Percentiles rank a stretch among this genome's conserved stretches.
Conservation (phyloP, 768 basidiomycete species). For the Pulveroboletus sp. region DNA sequence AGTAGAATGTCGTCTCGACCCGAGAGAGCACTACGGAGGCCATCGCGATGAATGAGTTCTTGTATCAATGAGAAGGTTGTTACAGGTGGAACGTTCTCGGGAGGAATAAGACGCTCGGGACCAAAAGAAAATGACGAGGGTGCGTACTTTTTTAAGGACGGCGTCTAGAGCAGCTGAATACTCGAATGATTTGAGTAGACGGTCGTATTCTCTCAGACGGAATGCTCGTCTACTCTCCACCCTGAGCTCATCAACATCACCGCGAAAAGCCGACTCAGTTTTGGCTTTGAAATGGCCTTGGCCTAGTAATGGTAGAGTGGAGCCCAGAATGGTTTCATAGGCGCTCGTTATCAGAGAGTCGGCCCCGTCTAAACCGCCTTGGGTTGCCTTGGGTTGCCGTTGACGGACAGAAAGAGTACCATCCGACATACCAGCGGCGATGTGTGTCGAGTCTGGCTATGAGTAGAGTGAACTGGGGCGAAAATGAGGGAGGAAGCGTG, state of each 20-base stretch:
- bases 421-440: constrained; percentile 96
- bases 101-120: neutral
- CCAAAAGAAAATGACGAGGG: neutral
- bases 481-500: neutral
- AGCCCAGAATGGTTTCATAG: constrained; percentile 64
- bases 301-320: constrained; percentile 50
- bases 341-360: constrained; percentile 46
- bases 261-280: constrained; percentile 44
- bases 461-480: constrained; percentile 5
- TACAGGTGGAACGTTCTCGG: constrained; percentile 76
- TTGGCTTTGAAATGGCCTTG: constrained; percentile 49
- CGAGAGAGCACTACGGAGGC: constrained; percentile 75
- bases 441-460: constrained; percentile 94
- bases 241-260: constrained; percentile 70
- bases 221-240: constrained; percentile 68
- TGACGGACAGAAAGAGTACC: constrained; percentile 96
- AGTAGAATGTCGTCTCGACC: constrained; percentile 92
- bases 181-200: constrained; percentile 84
- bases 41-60: constrained; percentile 90
- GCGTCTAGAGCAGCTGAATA: constrained; percentile 94
- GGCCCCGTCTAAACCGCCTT: constrained; percentile 38
- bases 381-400: constrained; percentile 72
- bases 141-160: constrained; percentile 72
- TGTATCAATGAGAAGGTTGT: constrained; percentile 88
- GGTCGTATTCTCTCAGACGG: constrained; percentile 83